These are phyloP conservation scores for Xylariales sp. DNA, from an alignment of 2,329 filamentous ascomycete species.

Conservation along the genomic window DNA sequence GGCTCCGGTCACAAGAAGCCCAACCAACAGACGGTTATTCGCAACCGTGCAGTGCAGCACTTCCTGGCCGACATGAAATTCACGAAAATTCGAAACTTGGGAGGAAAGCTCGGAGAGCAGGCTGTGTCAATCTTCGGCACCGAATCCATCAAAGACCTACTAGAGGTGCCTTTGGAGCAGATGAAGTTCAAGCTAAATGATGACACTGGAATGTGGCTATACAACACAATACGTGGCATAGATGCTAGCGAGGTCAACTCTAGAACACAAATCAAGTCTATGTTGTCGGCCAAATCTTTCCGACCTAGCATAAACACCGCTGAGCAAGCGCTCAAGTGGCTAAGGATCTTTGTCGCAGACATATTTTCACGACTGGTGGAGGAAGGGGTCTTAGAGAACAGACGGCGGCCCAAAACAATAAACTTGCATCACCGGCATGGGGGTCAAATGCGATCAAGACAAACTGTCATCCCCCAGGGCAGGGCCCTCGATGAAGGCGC, in stretches of 20 bases:
- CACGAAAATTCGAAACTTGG: conserved; percentile 91
- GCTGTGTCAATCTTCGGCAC: conserved; percentile 77
- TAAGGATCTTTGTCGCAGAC: conserved; percentile 86
- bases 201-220: conserved; percentile 81
- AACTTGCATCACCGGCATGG: conserved; percentile 78
- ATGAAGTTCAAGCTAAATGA: conserved; percentile 75
- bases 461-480: conserved; percentile 71
- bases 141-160: conserved; percentile 71
- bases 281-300: conserved; percentile 96
- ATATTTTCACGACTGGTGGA: conserved; percentile 87
- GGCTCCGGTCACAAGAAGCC: conserved; percentile 91
- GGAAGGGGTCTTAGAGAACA: conserved; percentile 85
- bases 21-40: conserved; percentile 89
- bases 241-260: conserved; percentile 87
- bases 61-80: conserved; percentile 87
- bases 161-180: conserved; percentile 68
- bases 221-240: conserved; percentile 78
- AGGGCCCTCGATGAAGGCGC: conserved; percentile 66
- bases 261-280: conserved; percentile 90
- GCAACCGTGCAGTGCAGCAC: conserved; percentile 72
- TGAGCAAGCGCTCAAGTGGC: conserved; percentile 79
- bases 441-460: conserved; percentile 69
- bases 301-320: conserved; percentile 73
- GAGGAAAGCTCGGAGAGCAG: conserved; percentile 89
- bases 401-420: conserved; percentile 78